Conservation (phyloP, 352 stramenopile species). For the Elongisporangium prolatum region DNA sequence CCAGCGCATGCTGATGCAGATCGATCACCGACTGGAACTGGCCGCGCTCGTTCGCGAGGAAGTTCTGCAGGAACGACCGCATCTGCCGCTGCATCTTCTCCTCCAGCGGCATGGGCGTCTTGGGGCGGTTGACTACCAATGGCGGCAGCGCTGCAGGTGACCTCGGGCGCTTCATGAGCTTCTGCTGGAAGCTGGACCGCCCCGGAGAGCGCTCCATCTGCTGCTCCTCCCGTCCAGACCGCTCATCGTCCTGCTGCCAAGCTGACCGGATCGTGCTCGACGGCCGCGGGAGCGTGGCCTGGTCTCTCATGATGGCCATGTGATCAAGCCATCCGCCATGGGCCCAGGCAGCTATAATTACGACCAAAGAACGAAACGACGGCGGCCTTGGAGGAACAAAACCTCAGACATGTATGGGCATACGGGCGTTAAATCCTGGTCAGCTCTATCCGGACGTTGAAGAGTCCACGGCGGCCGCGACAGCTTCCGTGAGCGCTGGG, state of each 20-base stretch:
- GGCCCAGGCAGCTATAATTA: neutral
- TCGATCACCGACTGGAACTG: conserved; percentile 76
- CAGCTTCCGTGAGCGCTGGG: neutral
- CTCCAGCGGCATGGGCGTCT: conserved; percentile 32
- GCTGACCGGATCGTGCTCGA: neutral
- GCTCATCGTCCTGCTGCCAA: conserved; percentile 1
- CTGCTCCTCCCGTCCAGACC: neutral
- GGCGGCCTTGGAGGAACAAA: neutral
- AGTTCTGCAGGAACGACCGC: conserved; percentile 90
- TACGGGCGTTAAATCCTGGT: neutral
- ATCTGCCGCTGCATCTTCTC: conserved; percentile 76
- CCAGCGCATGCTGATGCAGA: conserved; percentile 80
- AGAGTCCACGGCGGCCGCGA: neutral
- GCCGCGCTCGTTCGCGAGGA: conserved; percentile 73
- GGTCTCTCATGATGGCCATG: neutral
- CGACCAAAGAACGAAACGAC: neutral
- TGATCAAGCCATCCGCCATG: neutral
- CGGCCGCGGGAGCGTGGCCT: neutral
- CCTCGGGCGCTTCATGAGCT: conserved; percentile 29
- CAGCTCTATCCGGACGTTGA: neutral
- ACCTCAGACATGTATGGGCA: neutral
- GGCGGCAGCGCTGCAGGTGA: conserved; percentile 7
- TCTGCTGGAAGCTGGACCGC: conserved; percentile 6
- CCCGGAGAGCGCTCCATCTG: neutral
- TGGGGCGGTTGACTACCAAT: conserved; percentile 2